Conservation (phyloP, 1,284 basidiomycete species). For the Cutaneotrichosporon cutaneum region DNA sequence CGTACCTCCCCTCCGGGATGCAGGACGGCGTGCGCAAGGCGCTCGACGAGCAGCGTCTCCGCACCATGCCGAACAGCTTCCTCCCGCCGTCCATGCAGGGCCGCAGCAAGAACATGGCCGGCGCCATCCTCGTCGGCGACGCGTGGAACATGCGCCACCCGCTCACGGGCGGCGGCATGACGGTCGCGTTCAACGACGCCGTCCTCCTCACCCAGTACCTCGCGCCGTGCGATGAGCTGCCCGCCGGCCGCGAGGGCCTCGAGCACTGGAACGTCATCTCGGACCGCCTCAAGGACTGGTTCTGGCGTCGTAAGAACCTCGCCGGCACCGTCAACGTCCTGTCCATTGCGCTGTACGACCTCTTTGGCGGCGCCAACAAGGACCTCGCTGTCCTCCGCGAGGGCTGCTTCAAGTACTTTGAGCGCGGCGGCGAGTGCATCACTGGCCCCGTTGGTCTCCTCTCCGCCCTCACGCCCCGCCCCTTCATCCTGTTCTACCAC, state of each 20-base stretch:
- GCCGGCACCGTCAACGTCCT: conserved; percentile 84
- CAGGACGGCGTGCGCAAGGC: conserved; percentile 65
- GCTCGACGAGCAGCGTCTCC: conserved; percentile 68
- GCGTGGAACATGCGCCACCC: conserved; percentile 99
- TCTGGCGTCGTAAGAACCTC: conserved; percentile 78
- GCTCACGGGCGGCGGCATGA: conserved; percentile 95
- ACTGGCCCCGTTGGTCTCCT: conserved; percentile 83
- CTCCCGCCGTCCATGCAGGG: conserved; percentile 83
- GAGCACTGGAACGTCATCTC: conserved; percentile 66
- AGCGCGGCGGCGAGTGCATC: conserved; percentile 84
- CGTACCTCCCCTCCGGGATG: conserved; percentile 71
- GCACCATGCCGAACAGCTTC: conserved; percentile 95
- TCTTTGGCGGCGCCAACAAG: conserved; percentile 75
- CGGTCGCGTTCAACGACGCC: conserved; percentile 82
- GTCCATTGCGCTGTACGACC: conserved; percentile 83
- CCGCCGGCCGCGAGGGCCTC: conserved; percentile 47
- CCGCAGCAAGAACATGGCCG: conserved; percentile 55
- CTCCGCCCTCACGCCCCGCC: conserved; percentile 69
- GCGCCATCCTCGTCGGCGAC: conserved; percentile 87
- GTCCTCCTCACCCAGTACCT: conserved; percentile 69
- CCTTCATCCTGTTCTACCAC: conserved; percentile 77
- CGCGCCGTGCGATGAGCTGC: conserved; percentile 40
- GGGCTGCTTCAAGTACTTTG: conserved; percentile 98
- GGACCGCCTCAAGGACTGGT: conserved; percentile 67
- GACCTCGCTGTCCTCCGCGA: conserved; percentile 75